Conservation (phyloP, 179 eudicot genomes). For the Vitellaria paradoxa region DNA sequence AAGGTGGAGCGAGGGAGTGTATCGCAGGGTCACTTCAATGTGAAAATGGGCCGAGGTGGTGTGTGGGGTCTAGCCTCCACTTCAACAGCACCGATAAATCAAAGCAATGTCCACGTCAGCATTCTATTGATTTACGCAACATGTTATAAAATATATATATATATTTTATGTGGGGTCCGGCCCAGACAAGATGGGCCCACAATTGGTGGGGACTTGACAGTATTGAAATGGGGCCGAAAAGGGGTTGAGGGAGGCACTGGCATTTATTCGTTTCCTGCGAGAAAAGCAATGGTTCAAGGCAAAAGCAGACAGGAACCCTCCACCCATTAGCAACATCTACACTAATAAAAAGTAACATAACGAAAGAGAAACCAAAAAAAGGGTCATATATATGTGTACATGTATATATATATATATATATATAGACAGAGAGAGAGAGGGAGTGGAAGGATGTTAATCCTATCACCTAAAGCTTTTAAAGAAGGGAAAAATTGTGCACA, state of each 20-base stretch:
- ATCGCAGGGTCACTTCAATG: background rate
- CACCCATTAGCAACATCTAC: slow-evolving; percentile 24
- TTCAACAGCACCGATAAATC: slow-evolving; percentile 30
- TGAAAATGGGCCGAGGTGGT: slow-evolving; percentile 11
- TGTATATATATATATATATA: too few relatives aligned
- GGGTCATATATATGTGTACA: too few relatives aligned
- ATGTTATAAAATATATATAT: background rate
- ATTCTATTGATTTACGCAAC: slow-evolving; percentile 29
- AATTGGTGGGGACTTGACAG: slow-evolving; percentile 13
- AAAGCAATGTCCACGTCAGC: slow-evolving; percentile 29
- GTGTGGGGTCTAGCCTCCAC: slow-evolving; percentile 25
- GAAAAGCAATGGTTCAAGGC: slow-evolving; percentile 37
- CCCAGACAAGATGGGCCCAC: slow-evolving; percentile 34
- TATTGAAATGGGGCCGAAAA: slow-evolving; percentile 16
- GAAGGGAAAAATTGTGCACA: background rate
- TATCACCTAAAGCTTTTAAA: slow-evolving; percentile 25
- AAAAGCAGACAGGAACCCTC: slow-evolving; percentile 41
- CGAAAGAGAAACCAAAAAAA: background rate
- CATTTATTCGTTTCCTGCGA: slow-evolving; percentile 29
- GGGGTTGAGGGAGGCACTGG: slow-evolving; percentile 28
- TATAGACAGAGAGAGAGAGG: slow-evolving; percentile 19
- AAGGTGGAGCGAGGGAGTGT: slow-evolving; percentile 8
- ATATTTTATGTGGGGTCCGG: slow-evolving; percentile 15
- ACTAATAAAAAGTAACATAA: background rate
- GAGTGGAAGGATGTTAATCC: slow-evolving; percentile 34